Evolutionary conservation across 1,284 basidiomycete species (phyloP).

Genomic region (Trichosporon inkin): DNA sequence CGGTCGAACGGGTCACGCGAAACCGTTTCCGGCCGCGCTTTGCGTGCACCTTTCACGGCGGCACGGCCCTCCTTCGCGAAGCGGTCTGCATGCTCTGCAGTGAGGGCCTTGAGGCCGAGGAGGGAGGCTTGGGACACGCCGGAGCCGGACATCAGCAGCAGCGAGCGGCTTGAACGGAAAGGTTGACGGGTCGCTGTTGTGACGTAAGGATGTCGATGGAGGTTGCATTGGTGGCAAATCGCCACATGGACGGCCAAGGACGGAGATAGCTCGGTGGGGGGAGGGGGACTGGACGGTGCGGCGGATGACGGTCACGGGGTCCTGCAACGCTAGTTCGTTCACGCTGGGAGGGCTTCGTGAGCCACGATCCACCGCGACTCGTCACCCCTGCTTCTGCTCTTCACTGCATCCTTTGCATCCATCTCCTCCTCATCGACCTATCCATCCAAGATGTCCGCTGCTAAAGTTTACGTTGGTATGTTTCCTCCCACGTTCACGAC

Average conservation of each 20-base stretch:
- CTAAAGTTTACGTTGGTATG: slow-evolving; percentile 29
- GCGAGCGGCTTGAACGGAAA: no score
- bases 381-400: slow-evolving; percentile 9
- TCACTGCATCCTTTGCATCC: slow-evolving; percentile 12
- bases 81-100: slow-evolving; percentile 47
- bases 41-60: slow-evolving; percentile 38
- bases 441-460: slow-evolving; percentile 21
- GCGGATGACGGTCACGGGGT: slow-evolving; percentile 2
- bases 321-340: neutral
- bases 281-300: neutral
- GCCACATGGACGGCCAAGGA: slow-evolving; percentile 12
- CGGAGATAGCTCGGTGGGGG: neutral
- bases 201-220: slow-evolving; percentile 5
- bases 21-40: slow-evolving; percentile 22
- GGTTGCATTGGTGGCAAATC: neutral
- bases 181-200: slow-evolving; percentile 4
- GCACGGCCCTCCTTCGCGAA: slow-evolving; percentile 44
- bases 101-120: slow-evolving; percentile 47
- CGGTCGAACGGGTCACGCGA: slow-evolving; percentile 40
- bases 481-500: slow-evolving; percentile 6
- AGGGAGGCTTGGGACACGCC: slow-evolving; percentile 40
- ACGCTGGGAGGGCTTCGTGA: neutral
- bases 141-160: slow-evolving; percentile 12
- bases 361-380: slow-evolving; percentile 10
- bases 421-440: slow-evolving; percentile 4